A percentile compares a stretch with the other conserved stretches of the same genome.
Evolutionary conservation across 192 early-diverging fungal species (phyloP).

Genomic region (Rhizophagus sp.): DNA sequence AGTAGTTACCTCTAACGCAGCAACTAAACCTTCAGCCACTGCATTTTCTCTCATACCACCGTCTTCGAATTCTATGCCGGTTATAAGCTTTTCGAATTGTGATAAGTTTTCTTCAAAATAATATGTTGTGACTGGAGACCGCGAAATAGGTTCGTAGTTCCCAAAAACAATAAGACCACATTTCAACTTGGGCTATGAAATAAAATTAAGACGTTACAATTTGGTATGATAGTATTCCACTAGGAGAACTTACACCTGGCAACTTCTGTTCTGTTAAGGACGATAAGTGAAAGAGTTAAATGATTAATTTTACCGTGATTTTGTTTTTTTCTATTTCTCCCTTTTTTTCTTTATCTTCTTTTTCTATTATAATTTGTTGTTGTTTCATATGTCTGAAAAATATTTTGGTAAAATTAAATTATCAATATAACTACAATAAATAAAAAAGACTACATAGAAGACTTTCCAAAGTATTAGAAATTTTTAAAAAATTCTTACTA

Average conservation of each 20-base stretch:
- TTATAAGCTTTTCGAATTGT: conserved; percentile 42
- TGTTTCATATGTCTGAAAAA: conserved; percentile 41
- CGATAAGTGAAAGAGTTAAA: too few species aligned
- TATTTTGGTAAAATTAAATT: neutral
- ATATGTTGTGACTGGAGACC: conserved; percentile 40
- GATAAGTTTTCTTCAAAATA: conserved; percentile 42
- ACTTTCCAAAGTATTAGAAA: neutral
- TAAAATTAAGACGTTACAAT: neutral
- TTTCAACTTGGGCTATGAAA: conserved; percentile 45
- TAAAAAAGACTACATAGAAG: neutral
- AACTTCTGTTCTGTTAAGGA: too few species aligned
- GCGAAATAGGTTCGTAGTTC: conserved; percentile 42
- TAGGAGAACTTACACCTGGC: too few species aligned
- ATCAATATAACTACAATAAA: neutral
- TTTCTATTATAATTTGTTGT: conserved; percentile 35
- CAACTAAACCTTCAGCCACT: conserved; percentile 57
- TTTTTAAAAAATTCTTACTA: neutral
- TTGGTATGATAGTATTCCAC: neutral
- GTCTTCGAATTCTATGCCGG: conserved; percentile 40
- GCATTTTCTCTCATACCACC: conserved; percentile 53
- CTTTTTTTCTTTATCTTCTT: conserved; percentile 40
- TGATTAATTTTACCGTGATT: neutral
- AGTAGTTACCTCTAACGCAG: conserved; percentile 52
- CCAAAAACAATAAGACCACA: conserved; percentile 52
- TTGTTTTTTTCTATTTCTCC: conserved; percentile 37